Evolutionary conservation across 2,329 filamentous ascomycete genomes (phyloP).

Genomic region (Coniella vitis): DNA sequence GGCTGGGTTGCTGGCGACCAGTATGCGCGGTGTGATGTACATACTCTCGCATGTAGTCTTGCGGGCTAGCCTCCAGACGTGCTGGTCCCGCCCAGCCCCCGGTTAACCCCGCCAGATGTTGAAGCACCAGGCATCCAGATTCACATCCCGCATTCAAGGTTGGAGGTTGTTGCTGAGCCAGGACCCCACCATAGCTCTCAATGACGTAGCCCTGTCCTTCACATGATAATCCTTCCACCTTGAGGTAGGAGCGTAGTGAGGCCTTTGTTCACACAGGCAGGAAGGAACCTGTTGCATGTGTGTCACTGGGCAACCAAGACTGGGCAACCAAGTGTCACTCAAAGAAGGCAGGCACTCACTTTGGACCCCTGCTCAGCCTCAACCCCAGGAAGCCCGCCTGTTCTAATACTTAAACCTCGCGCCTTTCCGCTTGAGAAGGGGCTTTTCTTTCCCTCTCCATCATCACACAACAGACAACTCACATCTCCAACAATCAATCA

Average conservation of each 20-base stretch:
- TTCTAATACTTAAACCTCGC: constrained; percentile 1
- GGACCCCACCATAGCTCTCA: neutral
- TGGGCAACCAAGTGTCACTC: neutral
- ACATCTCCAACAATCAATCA: constrained; percentile 1
- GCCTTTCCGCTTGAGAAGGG: neutral
- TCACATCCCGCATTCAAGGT: neutral
- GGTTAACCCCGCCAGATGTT: too few relatives aligned
- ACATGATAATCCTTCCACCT: neutral
- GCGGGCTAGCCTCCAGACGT: neutral
- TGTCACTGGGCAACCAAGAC: neutral
- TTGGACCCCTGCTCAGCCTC: neutral
- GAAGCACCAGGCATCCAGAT: neutral
- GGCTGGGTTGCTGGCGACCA: too few relatives aligned
- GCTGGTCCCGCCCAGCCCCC: neutral
- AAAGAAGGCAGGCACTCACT: neutral
- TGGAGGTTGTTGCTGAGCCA: neutral
- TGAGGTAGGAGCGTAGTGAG: neutral
- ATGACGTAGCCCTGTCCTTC: constrained; percentile 1
- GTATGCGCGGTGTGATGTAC: too few relatives aligned
- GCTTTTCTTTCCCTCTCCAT: neutral
- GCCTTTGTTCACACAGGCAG: neutral
- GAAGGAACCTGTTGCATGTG: neutral
- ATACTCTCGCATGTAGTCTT: too few relatives aligned
- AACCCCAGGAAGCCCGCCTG: neutral
- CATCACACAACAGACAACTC: constrained; percentile 7